Evolutionary conservation across 345 rosid species (phyloP), one percentile per base, ranked within the genome.

Genomic region (Citrus medica): DNA sequence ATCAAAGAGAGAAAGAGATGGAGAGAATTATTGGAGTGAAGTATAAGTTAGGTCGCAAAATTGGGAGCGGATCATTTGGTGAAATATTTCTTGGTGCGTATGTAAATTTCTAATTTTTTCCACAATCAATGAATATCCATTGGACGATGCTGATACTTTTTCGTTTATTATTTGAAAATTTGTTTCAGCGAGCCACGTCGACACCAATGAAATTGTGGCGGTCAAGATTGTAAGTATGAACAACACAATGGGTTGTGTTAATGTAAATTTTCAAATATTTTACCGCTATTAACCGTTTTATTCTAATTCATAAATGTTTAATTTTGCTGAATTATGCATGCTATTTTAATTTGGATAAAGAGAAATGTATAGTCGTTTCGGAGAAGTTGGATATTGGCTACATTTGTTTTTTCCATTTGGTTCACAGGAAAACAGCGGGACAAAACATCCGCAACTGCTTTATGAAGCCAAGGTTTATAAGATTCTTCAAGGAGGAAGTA

Each of bases 21-120:
- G 92, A 89, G 70, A 84, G 93, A 75, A 77, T 87, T 64, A 80
- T 91, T 40, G 93, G 93, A 21, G 88, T 86, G 21, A 88, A 83
- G 84, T 88, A 77, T 83, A 91, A 86, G 83, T 78, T 89, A 32
- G 94, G 90, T 74, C 88, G 93, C 74, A 88, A 89, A 84, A 88
- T 91, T 81, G 95, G 95, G 71, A 85, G 95, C 76, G 95, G 93
- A 81, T 89, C 95, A 30, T 91, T 89, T 78, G 95, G 95, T 66
- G 95, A 91, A 87, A 91, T 91, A 81, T 88, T 32, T 79, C 87
- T 88, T 27, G 95, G 95, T 91, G 37, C 9, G 77, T 79, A 1
- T 63, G 5, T 46, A 7, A 38, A 70, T 28, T 17, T 42, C 69
- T 42, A 30, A 48, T 14, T 68, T 14, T 14, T 68, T 1, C 56